Evolutionary conservation across 2,329 filamentous ascomycete genomes (phyloP).

Genomic region (Colletotrichum sp.): DNA sequence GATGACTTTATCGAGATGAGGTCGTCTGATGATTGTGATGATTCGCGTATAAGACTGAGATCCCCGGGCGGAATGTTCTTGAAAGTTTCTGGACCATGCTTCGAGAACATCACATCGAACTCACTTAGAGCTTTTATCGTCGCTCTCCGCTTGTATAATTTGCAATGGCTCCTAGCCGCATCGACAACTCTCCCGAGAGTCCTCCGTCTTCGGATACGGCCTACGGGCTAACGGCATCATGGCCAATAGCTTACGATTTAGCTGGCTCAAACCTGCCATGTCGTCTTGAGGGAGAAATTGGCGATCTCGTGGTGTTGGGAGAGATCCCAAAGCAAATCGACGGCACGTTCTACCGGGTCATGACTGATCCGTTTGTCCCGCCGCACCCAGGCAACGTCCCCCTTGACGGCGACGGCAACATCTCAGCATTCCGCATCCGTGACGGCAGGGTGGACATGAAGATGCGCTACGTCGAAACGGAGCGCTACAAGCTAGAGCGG

Average conservation of each 20-base stretch:
- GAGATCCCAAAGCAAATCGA: constrained; percentile 25
- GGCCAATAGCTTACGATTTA: background rate
- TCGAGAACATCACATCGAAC: background rate
- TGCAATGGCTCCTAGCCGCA: background rate
- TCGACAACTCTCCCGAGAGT: background rate
- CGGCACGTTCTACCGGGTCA: constrained; percentile 35
- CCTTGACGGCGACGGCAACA: constrained; percentile 44
- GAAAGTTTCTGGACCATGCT: background rate
- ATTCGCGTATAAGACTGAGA: background rate
- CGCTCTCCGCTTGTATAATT: background rate
- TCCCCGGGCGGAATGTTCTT: background rate
- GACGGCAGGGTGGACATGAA: constrained; percentile 37
- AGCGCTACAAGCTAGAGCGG: constrained; percentile 41
- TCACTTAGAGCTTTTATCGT: background rate
- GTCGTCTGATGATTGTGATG: background rate
- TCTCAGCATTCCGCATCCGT: constrained; percentile 39
- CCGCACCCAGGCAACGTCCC: constrained; percentile 37
- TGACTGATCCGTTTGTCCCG: constrained; percentile 43
- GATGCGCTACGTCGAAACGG: constrained; percentile 42
- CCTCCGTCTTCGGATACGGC: background rate
- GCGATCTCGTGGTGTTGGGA: constrained; percentile 21
- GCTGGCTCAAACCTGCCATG: background rate
- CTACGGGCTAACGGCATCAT: background rate
- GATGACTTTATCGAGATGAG: background rate
- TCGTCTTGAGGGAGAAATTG: constrained; percentile 12